Percentiles rank a stretch among this genome's conserved stretches.
These are phyloP conservation scores for Eucalyptus marginata DNA, from an alignment of 345 rosid genomes.

Conservation along the genomic window DNA sequence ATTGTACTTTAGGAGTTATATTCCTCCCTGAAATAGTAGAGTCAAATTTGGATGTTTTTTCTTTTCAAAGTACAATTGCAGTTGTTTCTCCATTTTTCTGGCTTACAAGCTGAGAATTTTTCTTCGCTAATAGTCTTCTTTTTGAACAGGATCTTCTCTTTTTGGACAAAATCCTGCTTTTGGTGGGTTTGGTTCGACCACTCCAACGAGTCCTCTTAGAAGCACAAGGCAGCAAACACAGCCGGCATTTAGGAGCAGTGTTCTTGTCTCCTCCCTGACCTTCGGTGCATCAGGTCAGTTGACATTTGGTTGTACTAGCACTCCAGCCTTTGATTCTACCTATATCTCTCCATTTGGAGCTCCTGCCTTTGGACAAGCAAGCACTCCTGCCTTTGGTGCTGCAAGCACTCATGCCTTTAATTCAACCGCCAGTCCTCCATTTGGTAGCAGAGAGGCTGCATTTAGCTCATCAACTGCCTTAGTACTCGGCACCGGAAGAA, in stretches of 20 bases:
- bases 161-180: slow-evolving; percentile 73
- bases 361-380: slow-evolving; percentile 38
- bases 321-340: background rate
- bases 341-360: slow-evolving; percentile 6
- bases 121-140: background rate
- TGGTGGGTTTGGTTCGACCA: slow-evolving; percentile 61
- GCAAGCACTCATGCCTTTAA: slow-evolving; percentile 32
- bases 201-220: slow-evolving; percentile 1
- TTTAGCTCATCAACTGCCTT: slow-evolving; percentile 34
- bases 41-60: background rate
- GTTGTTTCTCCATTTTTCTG: background rate
- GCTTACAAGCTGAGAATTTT: background rate
- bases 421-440: slow-evolving; percentile 21
- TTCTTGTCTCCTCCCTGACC: slow-evolving; percentile 48
- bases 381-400: slow-evolving; percentile 39
- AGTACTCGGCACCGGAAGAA: slow-evolving; percentile 22
- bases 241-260: slow-evolving; percentile 36
- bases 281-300: slow-evolving; percentile 40
- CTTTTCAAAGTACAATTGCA: background rate
- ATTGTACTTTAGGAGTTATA: background rate
- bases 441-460: slow-evolving; percentile 29
- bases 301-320: background rate
- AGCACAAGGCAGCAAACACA: slow-evolving; percentile 2
- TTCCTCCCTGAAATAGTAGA: background rate
- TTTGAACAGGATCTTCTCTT: slow-evolving; percentile 34